Percentiles rank a stretch among this genome's conserved stretches.
Evolutionary conservation across 495 filamentous ascomycete species (phyloP).

Genomic region (Tuber melanosporum): DNA sequence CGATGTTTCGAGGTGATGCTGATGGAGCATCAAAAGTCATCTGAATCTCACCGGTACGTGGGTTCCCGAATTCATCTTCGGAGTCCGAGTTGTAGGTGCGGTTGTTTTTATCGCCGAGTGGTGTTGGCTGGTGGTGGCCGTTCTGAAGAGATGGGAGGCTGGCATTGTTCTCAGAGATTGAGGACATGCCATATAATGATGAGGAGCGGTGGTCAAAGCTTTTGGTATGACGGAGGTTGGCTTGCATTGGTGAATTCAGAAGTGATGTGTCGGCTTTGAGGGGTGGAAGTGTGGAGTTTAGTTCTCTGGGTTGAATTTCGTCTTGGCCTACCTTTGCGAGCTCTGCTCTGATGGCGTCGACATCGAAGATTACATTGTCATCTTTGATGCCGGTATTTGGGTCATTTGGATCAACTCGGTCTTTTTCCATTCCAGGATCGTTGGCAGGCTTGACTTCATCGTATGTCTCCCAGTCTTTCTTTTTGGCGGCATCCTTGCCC

Average conservation of each 20-base stretch:
- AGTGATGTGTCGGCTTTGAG: slow-evolving; percentile 61
- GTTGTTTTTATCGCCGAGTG: slow-evolving; percentile 4
- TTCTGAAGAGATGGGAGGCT: neutral
- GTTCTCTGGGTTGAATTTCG: slow-evolving; percentile 64
- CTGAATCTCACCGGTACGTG: slow-evolving; percentile 49
- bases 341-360: slow-evolving; percentile 86
- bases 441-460: slow-evolving; percentile 51
- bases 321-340: slow-evolving; percentile 52
- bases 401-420: slow-evolving; percentile 42
- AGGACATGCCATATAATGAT: slow-evolving; percentile 4
- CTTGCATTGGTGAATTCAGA: slow-evolving; percentile 40
- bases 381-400: slow-evolving; percentile 40
- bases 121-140: neutral
- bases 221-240: slow-evolving; percentile 49
- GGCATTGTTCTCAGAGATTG: neutral
- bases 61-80: slow-evolving; percentile 44
- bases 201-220: slow-evolving; percentile 44
- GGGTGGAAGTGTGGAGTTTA: slow-evolving; percentile 80
- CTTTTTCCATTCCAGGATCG: slow-evolving; percentile 29
- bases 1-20: slow-evolving; percentile 39
- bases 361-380: slow-evolving; percentile 75
- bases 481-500: slow-evolving; percentile 65
- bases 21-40: slow-evolving; percentile 65
- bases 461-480: slow-evolving; percentile 95
- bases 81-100: slow-evolving; percentile 21